Evolutionary conservation across 345 rosid species (phyloP).

Genomic region (Eucalyptus tenuipes): DNA sequence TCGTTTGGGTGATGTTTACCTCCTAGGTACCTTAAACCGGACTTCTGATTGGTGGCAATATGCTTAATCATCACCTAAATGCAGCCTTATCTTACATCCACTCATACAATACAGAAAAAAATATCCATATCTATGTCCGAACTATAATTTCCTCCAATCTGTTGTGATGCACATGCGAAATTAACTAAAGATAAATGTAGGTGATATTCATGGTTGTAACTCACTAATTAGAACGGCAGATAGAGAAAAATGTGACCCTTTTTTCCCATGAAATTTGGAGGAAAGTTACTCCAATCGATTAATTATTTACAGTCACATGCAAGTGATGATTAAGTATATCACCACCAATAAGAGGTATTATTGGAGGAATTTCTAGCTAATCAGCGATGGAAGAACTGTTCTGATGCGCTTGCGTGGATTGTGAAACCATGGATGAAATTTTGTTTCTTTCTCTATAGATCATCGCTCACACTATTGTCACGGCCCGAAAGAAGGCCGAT

Average conservation of each 20-base stretch:
- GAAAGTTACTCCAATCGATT: neutral
- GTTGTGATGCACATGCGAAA: neutral
- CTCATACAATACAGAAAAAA: neutral
- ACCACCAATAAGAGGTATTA: neutral
- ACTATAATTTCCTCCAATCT: neutral
- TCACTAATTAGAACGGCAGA: neutral
- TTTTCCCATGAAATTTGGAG: neutral
- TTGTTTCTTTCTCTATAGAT: neutral
- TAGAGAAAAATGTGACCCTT: neutral
- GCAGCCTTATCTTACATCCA: neutral
- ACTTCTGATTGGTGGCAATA: neutral
- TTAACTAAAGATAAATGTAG: neutral
- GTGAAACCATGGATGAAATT: neutral
- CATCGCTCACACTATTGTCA: too few species aligned
- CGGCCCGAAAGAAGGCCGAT: too few species aligned
- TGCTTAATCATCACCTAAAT: neutral
- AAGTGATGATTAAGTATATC: neutral
- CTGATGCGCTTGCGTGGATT: neutral
- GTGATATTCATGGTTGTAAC: neutral
- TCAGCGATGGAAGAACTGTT: neutral
- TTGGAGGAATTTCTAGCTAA: neutral
- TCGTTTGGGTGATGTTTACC: neutral
- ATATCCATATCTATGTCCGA: neutral
- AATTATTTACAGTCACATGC: neutral
- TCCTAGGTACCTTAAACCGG: neutral